phyloP scores from a whole-genome alignment of 2,329 filamentous ascomycete genomes.

The Talaromyces rugulosus region DNA sequence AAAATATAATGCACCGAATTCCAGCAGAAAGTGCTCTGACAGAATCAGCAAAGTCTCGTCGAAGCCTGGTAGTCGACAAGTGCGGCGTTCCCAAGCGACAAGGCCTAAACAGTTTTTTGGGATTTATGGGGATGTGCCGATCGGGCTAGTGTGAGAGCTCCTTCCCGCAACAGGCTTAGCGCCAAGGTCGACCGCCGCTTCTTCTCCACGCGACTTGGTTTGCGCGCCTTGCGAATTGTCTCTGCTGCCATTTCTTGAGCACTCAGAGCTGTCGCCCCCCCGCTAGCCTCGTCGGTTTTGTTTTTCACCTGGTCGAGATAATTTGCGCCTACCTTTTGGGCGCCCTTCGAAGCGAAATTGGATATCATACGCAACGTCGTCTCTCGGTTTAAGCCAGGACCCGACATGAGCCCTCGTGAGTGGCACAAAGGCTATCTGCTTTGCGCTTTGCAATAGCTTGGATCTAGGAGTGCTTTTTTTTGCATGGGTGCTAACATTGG shows the following conservation, averaged over 20 bases:
- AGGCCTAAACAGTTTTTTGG: conserved; percentile 19
- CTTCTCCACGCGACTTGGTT: conserved; percentile 24
- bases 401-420: conserved; percentile 39
- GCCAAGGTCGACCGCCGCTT: conserved; percentile 17
- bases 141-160: conserved; percentile 35
- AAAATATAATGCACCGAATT: neutral
- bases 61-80: conserved; percentile 22
- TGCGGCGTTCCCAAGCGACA: conserved; percentile 15
- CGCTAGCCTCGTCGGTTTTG: neutral
- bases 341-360: conserved; percentile 3
- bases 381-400: conserved; percentile 12
- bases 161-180: conserved; percentile 33
- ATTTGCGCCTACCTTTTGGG: neutral
- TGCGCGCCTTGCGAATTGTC: conserved; percentile 19
- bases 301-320: neutral
- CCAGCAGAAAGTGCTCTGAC: neutral
- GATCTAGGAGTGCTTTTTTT: neutral
- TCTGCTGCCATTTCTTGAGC: neutral
- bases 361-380: conserved; percentile 6
- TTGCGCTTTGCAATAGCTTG: conserved; percentile 9
- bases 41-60: conserved; percentile 1
- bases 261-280: neutral
- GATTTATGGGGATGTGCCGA: conserved; percentile 32
- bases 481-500: neutral
- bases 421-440: conserved; percentile 14